Base-by-base conservation (phyloP, 139 green algal genomes). In the Spirogloea muscicola region DNA sequence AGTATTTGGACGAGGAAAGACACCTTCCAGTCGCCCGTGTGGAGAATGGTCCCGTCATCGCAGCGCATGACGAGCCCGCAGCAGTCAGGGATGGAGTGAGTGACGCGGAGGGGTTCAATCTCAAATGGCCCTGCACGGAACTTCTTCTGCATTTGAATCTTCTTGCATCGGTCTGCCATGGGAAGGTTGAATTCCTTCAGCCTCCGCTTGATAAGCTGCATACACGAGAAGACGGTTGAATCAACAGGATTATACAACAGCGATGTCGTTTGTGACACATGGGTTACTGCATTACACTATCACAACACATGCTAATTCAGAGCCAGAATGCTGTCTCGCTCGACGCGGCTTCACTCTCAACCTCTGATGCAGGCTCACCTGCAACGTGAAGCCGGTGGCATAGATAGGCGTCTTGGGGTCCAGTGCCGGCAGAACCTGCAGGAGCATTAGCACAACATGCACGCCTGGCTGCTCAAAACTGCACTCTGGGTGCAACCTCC, bases 81-180 rank as follows among this genome's bases (percentile, higher is more conserved):
- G 89, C 93, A 98, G 83, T 98, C 94, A 0, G 94, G 94, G 60
- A 98, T 98, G 76, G 89, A 96, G 87, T 98, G 94, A 31, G 94
- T 98, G 31, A 98, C 94, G 2, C 94, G 82, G 6, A 97, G 72
- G 18, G 94, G 74, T 63, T 94, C 88, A 27, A 80, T 49, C 58
- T 88, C 68, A 43, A 88, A 88, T 10, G 83, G 83, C 34, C 83
- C 83, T 25, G 58, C 52, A 33, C 34, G 7, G 69, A 88, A 88
- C 37, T 27, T 46, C 49, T 77, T 67, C 49, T 57, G 49, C 44
- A 87, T 68, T 10, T 68, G 18, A 41, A 96, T 85, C 1, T 69
- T 86, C 9, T 87, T 69, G 83, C 94, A 94, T 38, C 94, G 84
- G 27, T 77, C 49, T 43, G 85, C 73, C 42, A 96, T 83, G 83